Evolutionary conservation across 2,329 filamentous ascomycete genomes (phyloP).

Genomic region (Colletotrichum lindemuthianum): DNA sequence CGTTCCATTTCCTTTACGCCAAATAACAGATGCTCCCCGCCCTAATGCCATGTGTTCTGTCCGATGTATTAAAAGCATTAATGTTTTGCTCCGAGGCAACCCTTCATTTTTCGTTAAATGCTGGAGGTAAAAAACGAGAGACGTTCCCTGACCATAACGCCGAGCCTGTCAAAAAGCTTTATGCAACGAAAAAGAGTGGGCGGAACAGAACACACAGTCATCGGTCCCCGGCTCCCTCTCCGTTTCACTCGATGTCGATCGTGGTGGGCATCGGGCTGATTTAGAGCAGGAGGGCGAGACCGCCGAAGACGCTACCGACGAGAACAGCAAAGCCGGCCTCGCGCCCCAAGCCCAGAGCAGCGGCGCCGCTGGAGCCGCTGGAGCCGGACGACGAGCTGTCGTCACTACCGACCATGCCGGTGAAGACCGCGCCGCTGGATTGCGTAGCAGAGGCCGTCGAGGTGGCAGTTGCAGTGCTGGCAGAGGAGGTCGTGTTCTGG

Average conservation of each 20-base stretch:
- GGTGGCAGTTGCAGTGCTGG: slow-evolving; percentile 53
- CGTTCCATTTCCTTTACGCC: too few species aligned
- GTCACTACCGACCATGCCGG: slow-evolving; percentile 40
- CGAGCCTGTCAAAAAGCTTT: slow-evolving; percentile 33
- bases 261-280: neutral
- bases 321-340: slow-evolving; percentile 51
- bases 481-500: slow-evolving; percentile 64
- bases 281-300: slow-evolving; percentile 50
- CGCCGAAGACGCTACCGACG: slow-evolving; percentile 50
- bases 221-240: neutral
- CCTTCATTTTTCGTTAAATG: too few species aligned
- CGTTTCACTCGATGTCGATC: neutral
- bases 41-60: too few species aligned
- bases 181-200: slow-evolving; percentile 33
- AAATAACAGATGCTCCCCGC: too few species aligned
- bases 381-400: slow-evolving; percentile 33
- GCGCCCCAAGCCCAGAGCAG: slow-evolving; percentile 47
- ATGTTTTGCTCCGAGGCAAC: too few species aligned
- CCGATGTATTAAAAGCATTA: too few species aligned
- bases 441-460: slow-evolving; percentile 40
- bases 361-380: slow-evolving; percentile 43
- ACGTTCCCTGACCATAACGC: slow-evolving; percentile 22
- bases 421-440: slow-evolving; percentile 51
- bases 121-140: too few species aligned
- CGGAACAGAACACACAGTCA: slow-evolving; percentile 22